A percentile compares a stretch with the other conserved stretches of the same genome.
phyloP scores from a whole-genome alignment of 208 protist species.

The Trypanosomatidae sp. region DNA sequence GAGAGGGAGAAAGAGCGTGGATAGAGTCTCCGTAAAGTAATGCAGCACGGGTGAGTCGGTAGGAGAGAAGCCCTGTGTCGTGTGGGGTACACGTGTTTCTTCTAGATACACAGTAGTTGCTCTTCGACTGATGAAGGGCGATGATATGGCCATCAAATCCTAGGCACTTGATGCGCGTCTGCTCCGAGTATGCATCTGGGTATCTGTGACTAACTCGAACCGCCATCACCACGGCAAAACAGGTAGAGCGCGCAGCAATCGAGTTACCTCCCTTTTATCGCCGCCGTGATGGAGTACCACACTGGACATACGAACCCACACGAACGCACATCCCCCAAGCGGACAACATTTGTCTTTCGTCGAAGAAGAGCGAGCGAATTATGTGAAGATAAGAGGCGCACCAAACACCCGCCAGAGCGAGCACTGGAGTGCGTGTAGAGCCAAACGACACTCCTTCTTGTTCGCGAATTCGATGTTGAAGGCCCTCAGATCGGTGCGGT shows the following conservation, averaged over 20 bases:
- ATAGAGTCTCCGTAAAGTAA: neutral
- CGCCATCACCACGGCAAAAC: no score
- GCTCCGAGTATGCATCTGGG: neutral
- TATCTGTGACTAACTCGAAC: no score
- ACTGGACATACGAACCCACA: neutral
- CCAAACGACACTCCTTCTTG: slow-evolving; percentile 32
- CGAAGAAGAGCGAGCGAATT: neutral
- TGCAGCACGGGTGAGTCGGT: neutral
- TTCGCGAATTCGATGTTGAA: slow-evolving; percentile 53
- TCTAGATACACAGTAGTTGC: neutral
- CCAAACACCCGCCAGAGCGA: slow-evolving; percentile 61
- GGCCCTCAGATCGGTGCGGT: slow-evolving; percentile 19
- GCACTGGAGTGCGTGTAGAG: slow-evolving; percentile 64
- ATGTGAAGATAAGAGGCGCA: slow-evolving; percentile 27
- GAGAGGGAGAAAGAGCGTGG: neutral
- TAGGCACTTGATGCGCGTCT: neutral
- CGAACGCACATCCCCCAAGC: neutral
- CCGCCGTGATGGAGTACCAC: neutral
- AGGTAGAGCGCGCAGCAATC: neutral
- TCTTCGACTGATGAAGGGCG: neutral
- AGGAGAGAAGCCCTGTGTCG: neutral
- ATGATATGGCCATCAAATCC: neutral
- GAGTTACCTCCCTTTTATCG: neutral
- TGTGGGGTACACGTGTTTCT: neutral
- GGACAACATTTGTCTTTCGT: no score